Percentiles rank a stretch among this genome's conserved stretches.
phyloP scores from a whole-genome alignment of 2,329 filamentous ascomycete species.

The Ampelomyces quisqualis region DNA sequence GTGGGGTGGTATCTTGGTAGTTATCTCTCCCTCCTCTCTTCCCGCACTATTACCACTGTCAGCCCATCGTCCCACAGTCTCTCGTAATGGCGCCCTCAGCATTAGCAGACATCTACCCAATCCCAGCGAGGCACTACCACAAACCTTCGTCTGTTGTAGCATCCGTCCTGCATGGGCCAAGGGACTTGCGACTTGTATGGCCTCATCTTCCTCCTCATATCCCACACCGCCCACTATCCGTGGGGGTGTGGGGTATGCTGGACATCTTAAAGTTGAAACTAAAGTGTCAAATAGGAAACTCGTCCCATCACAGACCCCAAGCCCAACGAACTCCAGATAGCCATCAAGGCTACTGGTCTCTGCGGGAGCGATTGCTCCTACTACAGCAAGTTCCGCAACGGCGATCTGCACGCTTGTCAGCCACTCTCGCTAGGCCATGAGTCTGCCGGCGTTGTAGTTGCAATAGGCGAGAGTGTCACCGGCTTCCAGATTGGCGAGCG shows the following conservation, averaged over 20 bases:
- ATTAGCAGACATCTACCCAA: conserved; percentile 43
- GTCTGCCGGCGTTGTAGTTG: conserved; percentile 44
- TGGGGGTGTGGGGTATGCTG: conserved; percentile 29
- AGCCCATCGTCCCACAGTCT: conserved; percentile 22
- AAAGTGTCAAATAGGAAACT: conserved; percentile 52
- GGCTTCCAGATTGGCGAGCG: conserved; percentile 45
- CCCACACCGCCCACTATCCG: conserved; percentile 36
- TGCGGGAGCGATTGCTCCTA: conserved; percentile 71
- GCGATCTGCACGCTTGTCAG: conserved; percentile 65
- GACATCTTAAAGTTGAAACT: conserved; percentile 22
- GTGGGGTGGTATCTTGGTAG: conserved; percentile 36
- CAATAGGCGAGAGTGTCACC: conserved; percentile 41
- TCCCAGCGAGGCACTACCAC: conserved; percentile 41
- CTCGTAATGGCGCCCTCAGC: conserved; percentile 47
- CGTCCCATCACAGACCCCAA: conserved; percentile 57
- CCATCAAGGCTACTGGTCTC: conserved; percentile 66
- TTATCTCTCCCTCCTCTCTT: conserved; percentile 28
- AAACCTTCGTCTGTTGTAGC: conserved; percentile 43
- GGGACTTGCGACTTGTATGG: conserved; percentile 47
- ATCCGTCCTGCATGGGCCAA: conserved; percentile 47
- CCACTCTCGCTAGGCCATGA: conserved; percentile 60
- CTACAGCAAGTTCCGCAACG: conserved; percentile 72
- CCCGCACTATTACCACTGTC: conserved; percentile 23
- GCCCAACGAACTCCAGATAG: conserved; percentile 62
- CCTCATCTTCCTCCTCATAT: conserved; percentile 36